Percentiles rank a stretch among this genome's conserved stretches.
Evolutionary conservation across 352 stramenopile species (phyloP).

Genomic region (Phytopythium sindhum): DNA sequence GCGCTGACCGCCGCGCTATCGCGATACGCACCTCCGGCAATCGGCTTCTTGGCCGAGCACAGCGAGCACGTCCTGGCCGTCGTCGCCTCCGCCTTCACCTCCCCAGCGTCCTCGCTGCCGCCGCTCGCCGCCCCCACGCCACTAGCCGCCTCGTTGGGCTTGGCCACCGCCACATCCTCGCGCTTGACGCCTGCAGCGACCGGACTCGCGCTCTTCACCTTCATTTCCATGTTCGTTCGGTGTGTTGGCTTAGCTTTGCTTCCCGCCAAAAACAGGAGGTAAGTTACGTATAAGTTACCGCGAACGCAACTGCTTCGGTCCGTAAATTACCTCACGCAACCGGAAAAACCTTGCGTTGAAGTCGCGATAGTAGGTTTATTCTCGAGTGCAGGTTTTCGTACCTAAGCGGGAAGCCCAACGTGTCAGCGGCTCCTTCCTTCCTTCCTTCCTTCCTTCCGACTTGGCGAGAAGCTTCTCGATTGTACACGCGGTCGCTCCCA

Average conservation of each 20-base stretch:
- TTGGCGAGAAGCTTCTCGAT: neutral
- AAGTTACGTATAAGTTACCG: neutral
- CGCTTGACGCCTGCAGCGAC: no score
- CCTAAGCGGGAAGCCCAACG: constrained; percentile 1
- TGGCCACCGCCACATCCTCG: neutral
- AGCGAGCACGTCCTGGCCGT: constrained; percentile 28
- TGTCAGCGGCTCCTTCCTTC: constrained; percentile 1
- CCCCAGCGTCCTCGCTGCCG: neutral
- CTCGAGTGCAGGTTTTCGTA: neutral
- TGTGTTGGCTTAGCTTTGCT: neutral
- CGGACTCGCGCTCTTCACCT: neutral
- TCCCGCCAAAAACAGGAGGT: neutral
- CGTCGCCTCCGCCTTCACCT: constrained; percentile 13
- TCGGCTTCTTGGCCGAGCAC: constrained; percentile 45
- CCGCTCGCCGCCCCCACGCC: neutral
- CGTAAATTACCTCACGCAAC: no score
- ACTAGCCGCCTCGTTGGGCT: neutral
- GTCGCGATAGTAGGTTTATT: neutral
- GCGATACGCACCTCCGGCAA: constrained; percentile 14
- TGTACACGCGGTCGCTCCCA: no score
- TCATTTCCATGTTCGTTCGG: neutral
- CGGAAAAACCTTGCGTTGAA: constrained; percentile 2
- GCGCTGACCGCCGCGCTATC: neutral
- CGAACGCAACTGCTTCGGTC: no score
- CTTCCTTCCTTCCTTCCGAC: constrained; percentile 1